Conservation (phyloP, 179 eudicot genomes). For the Sideroxylon spinosum region DNA sequence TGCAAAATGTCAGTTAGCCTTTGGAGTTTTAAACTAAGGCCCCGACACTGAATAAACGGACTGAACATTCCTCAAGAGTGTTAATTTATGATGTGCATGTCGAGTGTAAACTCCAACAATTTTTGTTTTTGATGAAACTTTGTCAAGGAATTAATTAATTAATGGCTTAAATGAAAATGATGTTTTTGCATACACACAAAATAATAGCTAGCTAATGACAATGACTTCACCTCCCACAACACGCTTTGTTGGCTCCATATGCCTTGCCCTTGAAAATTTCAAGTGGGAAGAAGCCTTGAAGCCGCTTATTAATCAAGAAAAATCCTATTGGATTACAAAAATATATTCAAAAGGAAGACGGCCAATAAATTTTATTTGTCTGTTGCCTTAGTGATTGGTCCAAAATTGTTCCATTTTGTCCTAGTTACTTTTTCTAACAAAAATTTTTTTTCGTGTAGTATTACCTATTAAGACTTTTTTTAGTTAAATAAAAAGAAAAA, state of each 20-base stretch:
- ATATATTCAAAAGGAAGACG: too few species aligned
- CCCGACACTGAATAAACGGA: background rate
- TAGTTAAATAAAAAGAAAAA: too few species aligned
- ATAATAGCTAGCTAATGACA: background rate
- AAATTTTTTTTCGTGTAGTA: too few species aligned
- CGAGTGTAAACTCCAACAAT: background rate
- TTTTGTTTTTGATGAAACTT: background rate
- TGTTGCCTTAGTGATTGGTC: too few species aligned
- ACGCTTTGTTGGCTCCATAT: background rate
- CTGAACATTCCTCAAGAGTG: background rate
- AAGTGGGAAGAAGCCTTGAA: background rate
- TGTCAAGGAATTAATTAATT: background rate
- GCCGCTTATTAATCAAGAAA: background rate
- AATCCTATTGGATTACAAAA: too few species aligned
- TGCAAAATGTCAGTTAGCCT: background rate
- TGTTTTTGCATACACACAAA: background rate
- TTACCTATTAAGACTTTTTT: too few species aligned
- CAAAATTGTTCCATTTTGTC: too few species aligned
- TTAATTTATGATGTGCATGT: too few species aligned
- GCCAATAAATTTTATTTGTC: too few species aligned
- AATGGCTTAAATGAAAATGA: background rate
- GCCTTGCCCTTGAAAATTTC: background rate
- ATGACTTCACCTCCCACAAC: background rate
- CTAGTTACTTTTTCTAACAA: too few species aligned
- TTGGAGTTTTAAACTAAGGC: too few species aligned